Percentiles rank a stretch among this genome's conserved stretches.
These are phyloP conservation scores for Mayamaea pseudoterrestris DNA, from an alignment of 108 stramenopile genomes.

Conservation along the genomic window DNA sequence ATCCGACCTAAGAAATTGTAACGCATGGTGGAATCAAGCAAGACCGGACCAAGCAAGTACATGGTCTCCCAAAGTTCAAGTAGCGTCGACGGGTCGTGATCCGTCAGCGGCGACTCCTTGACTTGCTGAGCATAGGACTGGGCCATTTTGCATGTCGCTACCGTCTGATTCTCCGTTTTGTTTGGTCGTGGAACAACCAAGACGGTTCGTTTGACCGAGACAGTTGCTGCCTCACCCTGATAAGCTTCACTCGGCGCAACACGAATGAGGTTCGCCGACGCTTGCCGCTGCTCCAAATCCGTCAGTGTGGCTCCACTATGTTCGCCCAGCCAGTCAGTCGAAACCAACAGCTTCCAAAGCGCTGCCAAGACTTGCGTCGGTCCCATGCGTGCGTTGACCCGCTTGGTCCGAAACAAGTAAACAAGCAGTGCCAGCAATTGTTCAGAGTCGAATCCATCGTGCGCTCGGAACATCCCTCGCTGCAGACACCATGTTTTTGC, in stretches of 20 bases:
- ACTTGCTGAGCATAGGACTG: slow-evolving; percentile 31
- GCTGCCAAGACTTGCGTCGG: slow-evolving; percentile 61
- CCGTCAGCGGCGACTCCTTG: slow-evolving; percentile 18
- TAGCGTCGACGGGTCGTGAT: slow-evolving; percentile 32
- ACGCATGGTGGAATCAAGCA: slow-evolving; percentile 73
- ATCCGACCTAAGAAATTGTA: slow-evolving; percentile 67
- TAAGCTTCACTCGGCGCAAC: not conserved
- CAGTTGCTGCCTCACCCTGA: not conserved
- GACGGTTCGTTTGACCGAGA: slow-evolving; percentile 26
- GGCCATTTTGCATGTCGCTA: slow-evolving; percentile 28
- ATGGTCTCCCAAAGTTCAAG: slow-evolving; percentile 35
- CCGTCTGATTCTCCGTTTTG: slow-evolving; percentile 39
- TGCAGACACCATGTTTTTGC: slow-evolving; percentile 79
- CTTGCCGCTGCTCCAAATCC: slow-evolving; percentile 8
- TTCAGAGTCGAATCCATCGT: slow-evolving; percentile 60
- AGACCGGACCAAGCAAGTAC: slow-evolving; percentile 36
- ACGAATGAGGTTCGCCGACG: not conserved
- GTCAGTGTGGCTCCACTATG: not conserved
- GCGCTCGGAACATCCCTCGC: slow-evolving; percentile 60
- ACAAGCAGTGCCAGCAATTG: slow-evolving; percentile 38
- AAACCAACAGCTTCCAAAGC: slow-evolving; percentile 58
- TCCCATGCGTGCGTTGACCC: slow-evolving; percentile 54
- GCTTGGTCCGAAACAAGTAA: slow-evolving; percentile 59
- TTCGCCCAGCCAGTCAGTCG: slow-evolving; percentile 64
- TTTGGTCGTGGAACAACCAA: slow-evolving; percentile 47